Base-by-base conservation (phyloP, 208 protist genomes). In the Porcisia deanei region DNA sequence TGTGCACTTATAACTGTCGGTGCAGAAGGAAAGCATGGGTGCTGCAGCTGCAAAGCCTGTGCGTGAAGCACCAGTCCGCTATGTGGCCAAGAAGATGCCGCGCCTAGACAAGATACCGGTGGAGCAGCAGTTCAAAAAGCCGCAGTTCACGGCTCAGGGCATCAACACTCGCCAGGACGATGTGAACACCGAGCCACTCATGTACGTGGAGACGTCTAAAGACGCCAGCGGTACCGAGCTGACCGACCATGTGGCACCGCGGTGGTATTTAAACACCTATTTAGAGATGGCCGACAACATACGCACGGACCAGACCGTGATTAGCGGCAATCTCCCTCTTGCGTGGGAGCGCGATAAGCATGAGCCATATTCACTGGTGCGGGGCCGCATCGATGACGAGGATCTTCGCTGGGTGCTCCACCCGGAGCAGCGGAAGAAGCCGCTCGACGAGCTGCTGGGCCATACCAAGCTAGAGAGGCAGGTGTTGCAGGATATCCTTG, bases 141-240 rank as follows among this genome's bases (percentile, higher is more conserved):
- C 91, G n/a, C 69, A 87, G 18, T 93, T 88, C 71, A 90, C 89
- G 1, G 83, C 87, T n/a, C 82, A 87, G 39, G 91, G 91, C 71
- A 96, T 96, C 64, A 96, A 96, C 73, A 91, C 73, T 30, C 91
- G 91, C 30, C 83, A 85, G 37, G 91, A 96, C 71, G 88, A 96
- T 71, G 88, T 96, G 43, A 96, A 96, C 76, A 96, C 91, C 37
- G 89, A 96, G 76, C 91, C 91, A 37, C 76, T 92, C 34, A 93
- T 96, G 89, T 96, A 96, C 81, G 91, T 96, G 34, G 89, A 96
- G 80, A 92, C 91, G 37, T 90, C 91, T n/a, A 91, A 92, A 75
- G 91, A 96, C 60, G 88, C 80, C 14, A 89, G 79, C 76, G 87
- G 86, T 64, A 96, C 91, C 25, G 88, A 96, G 81, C 70, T 96